Evolutionary conservation across 192 early-diverging fungal genomes (phyloP).

Genomic region (Gonapodya sp.): DNA sequence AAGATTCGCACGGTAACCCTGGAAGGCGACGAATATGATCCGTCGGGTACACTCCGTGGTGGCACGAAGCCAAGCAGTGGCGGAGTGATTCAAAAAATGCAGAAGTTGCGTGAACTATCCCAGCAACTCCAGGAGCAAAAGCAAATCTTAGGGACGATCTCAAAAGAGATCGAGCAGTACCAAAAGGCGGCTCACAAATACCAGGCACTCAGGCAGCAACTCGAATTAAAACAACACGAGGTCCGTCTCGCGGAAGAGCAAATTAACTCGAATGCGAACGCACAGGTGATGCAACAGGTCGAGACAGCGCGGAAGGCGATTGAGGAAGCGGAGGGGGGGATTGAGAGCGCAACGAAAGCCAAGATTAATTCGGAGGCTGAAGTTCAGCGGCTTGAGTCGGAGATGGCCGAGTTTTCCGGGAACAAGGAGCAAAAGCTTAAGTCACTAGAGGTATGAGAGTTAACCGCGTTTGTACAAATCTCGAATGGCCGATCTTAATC

Average conservation of each 20-base stretch:
- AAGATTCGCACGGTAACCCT: conserved; percentile 83
- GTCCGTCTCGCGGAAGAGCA: conserved; percentile 62
- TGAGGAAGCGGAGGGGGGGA: conserved; percentile 29
- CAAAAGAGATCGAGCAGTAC: conserved; percentile 40
- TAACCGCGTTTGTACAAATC: neutral
- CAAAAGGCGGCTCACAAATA: conserved; percentile 47
- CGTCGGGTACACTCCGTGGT: conserved; percentile 84
- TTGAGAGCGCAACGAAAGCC: conserved; percentile 30
- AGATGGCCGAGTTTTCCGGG: conserved; percentile 82
- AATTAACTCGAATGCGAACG: conserved; percentile 62
- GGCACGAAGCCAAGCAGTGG: conserved; percentile 67
- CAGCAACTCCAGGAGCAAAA: conserved; percentile 36
- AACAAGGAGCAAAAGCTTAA: conserved; percentile 85
- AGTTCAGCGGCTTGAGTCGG: conserved; percentile 57
- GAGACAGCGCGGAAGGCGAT: conserved; percentile 45
- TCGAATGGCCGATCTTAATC: neutral
- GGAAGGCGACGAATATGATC: conserved; percentile 96
- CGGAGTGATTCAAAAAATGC: conserved; percentile 65
- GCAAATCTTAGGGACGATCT: conserved; percentile 36
- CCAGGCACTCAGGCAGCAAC: conserved; percentile 44
- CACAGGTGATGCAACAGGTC: conserved; percentile 49
- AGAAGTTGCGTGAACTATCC: conserved; percentile 57
- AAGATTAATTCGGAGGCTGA: conserved; percentile 38
- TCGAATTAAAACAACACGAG: conserved; percentile 74
- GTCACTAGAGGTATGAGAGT: conserved; percentile 50